Evolutionary conservation across 495 filamentous ascomycete genomes (phyloP).

Genomic region (Viridothelium virens): DNA sequence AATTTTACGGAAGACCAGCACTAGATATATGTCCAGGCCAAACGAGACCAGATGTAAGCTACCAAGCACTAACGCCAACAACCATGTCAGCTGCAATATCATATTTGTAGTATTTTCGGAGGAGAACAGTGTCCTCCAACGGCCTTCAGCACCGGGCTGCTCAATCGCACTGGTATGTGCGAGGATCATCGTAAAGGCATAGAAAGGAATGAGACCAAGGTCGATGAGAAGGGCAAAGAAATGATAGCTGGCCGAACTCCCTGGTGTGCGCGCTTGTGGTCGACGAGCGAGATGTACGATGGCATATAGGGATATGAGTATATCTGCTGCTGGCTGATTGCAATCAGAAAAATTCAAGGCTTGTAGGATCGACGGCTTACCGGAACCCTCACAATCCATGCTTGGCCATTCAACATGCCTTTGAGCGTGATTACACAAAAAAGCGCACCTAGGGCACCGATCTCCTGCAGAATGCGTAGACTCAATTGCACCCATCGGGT

Average conservation of each 20-base stretch:
- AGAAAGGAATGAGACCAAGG: conserved; percentile 63
- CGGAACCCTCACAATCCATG: conserved; percentile 71
- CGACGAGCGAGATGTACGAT: conserved; percentile 67
- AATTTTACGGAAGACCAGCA: conserved; percentile 72
- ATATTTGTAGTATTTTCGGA: conserved; percentile 41
- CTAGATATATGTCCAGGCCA: conserved; percentile 60
- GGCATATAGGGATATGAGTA: conserved; percentile 62
- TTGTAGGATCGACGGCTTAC: conserved; percentile 44
- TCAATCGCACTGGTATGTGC: conserved; percentile 44
- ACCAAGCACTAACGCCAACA: conserved; percentile 51
- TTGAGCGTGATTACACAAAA: conserved; percentile 66
- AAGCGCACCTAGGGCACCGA: conserved; percentile 61
- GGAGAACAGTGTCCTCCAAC: conserved; percentile 47
- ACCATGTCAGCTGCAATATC: conserved; percentile 57
- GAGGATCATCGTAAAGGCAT: conserved; percentile 60
- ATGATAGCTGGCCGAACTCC: conserved; percentile 75
- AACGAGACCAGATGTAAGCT: conserved; percentile 65
- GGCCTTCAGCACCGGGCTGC: conserved; percentile 38
- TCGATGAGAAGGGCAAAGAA: conserved; percentile 70
- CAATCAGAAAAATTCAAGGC: conserved; percentile 13
- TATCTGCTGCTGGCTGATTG: conserved; percentile 59
- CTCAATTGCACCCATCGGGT: conserved; percentile 57
- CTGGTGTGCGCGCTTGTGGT: conserved; percentile 59
- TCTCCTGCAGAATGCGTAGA: conserved; percentile 54
- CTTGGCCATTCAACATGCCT: conserved; percentile 49